A percentile compares a stretch with the other conserved stretches of the same genome.
phyloP scores from a whole-genome alignment of 495 filamentous ascomycete species.

The Daldinia grandis region DNA sequence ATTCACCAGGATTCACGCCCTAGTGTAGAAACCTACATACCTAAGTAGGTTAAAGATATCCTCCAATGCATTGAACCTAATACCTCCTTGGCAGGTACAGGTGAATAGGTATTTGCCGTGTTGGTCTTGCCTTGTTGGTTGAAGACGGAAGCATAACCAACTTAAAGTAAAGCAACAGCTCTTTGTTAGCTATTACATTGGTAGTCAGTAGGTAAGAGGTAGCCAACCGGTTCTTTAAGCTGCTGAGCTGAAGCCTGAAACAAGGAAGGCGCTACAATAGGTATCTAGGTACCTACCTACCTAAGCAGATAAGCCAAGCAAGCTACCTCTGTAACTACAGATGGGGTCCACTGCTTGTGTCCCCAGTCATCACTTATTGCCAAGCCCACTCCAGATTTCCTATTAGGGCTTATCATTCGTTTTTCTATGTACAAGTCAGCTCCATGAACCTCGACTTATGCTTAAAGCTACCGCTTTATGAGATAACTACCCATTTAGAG shows the following conservation, averaged over 20 bases:
- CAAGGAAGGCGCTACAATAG: neutral
- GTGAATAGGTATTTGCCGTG: conserved; percentile 10
- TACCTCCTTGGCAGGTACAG: neutral
- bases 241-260: conserved; percentile 21
- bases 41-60: no score
- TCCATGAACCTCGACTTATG: conserved; percentile 21
- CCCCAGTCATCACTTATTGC: neutral
- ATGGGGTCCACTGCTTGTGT: neutral
- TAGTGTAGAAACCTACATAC: neutral
- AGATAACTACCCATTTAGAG: conserved; percentile 2
- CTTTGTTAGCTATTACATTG: conserved; percentile 3
- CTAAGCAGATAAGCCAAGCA: neutral
- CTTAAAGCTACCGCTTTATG: conserved; percentile 29
- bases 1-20: conserved; percentile 17
- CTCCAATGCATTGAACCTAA: no score
- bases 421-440: conserved; percentile 28
- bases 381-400: conserved; percentile 24
- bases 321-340: neutral
- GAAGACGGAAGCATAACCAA: conserved; percentile 40
- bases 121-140: conserved; percentile 25
- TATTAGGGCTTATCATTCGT: conserved; percentile 36
- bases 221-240: neutral
- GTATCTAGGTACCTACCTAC: no score
- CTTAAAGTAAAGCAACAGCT: neutral
- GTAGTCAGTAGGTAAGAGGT: neutral